A percentile compares a stretch with the other conserved stretches of the same genome.
phyloP scores from a whole-genome alignment of 345 rosid species.

The Hibiscus syriacus region DNA sequence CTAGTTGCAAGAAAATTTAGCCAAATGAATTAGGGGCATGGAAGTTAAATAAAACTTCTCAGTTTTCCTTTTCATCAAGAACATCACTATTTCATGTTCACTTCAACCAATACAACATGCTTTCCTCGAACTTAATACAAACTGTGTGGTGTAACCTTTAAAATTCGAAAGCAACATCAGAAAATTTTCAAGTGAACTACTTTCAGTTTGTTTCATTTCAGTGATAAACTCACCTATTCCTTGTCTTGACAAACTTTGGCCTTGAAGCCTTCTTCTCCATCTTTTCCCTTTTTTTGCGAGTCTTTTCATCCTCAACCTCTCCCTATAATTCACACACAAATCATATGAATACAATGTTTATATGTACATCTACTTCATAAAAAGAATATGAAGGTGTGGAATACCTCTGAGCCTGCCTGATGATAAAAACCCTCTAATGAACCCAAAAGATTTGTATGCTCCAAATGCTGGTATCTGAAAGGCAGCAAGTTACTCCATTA shows the following conservation, averaged over 20 bases:
- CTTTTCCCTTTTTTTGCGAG: slow-evolving; percentile 83
- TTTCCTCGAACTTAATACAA: not conserved
- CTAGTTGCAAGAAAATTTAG: too few species aligned
- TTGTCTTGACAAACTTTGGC: slow-evolving; percentile 45
- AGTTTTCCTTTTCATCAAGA: too few species aligned
- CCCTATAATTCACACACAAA: too few species aligned
- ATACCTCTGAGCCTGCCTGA: slow-evolving; percentile 74
- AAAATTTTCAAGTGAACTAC: not conserved
- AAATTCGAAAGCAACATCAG: not conserved
- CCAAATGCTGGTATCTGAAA: too few species aligned
- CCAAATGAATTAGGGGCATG: too few species aligned
- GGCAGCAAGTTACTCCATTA: too few species aligned
- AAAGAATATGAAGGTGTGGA: not conserved
- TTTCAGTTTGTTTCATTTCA: not conserved
- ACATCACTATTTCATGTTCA: not conserved
- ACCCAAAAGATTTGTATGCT: slow-evolving; percentile 48
- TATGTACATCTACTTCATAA: too few species aligned
- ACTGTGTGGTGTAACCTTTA: not conserved
- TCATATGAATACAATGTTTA: not conserved
- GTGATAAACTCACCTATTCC: too few species aligned
- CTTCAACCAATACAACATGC: slow-evolving; percentile 1
- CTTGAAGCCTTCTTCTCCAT: slow-evolving; percentile 81
- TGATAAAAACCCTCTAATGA: slow-evolving; percentile 52
- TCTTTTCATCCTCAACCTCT: slow-evolving; percentile 79
- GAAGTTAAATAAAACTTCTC: not conserved